Base-by-base conservation (phyloP, 768 basidiomycete genomes). In the Boletus eberwhitei region DNA sequence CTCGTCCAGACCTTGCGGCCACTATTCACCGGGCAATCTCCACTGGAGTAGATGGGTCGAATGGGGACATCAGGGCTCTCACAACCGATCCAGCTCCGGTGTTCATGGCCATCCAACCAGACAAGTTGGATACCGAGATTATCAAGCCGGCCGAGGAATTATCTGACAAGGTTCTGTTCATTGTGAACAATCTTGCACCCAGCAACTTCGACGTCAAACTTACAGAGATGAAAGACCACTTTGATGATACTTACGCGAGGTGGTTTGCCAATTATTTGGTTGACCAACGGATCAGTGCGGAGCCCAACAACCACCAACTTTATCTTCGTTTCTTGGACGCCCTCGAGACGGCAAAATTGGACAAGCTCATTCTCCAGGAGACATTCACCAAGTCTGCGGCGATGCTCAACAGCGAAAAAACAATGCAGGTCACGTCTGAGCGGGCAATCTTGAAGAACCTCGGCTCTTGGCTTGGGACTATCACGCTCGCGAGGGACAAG, bases 211-310 rank as follows among this genome's bases (percentile, higher is more conserved):
- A 93, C 36, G 63, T 79, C 24, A 99, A 99, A 72, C 75, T 94
- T 35, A 70, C 74, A 32, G 97, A 98, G 64, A 93, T 99, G 87
- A 79, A 78, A 52, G 84, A 84, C 32, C 78, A 90, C 52, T 96
- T 96, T 72, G 81, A 88, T 43, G 88, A 94, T 62, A 77, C 82
- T 38, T 85, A 93, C 67, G 85, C 92, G 8, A 81, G 89, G 43
- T 99, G 97, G 97, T 97, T 99, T 64, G 96, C 97, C 42, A 89
- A 97, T 68, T 99, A 98, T 71, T 81, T 99, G 45, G 94, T 99
- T 35, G 93, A 95, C 64, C 92, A 98, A 66, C 90, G 97, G 36
- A 86, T 98, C 70, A 90, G 88, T 72, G 88, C 89, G 53, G 97
- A 99, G 72, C 93, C 93, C 49, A 99, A 99, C 78, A 97, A 98